Evolutionary conservation across 2,329 filamentous ascomycete genomes (phyloP).

Genomic region (Diaporthe sp.): DNA sequence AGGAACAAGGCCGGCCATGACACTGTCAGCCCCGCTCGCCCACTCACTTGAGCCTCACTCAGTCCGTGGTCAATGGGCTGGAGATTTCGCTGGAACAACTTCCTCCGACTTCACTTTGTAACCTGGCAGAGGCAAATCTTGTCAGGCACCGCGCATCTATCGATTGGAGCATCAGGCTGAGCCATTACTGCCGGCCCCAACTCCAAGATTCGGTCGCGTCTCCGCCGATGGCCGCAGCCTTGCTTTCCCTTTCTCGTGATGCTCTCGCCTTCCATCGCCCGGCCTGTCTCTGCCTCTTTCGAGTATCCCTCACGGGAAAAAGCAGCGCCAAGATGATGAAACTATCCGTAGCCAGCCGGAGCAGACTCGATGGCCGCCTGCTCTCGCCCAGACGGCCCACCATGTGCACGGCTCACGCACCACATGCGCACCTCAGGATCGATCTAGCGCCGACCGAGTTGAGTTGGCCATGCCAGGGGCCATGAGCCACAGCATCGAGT

Average conservation of each 20-base stretch:
- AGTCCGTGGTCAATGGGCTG: neutral
- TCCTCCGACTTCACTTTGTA: neutral
- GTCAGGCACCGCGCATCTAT: neutral
- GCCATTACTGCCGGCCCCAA: neutral
- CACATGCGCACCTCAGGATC: neutral
- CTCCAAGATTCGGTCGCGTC: neutral
- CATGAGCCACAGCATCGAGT: neutral
- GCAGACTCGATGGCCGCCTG: neutral
- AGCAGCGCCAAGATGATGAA: neutral
- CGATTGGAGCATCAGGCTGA: neutral
- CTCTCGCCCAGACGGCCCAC: neutral
- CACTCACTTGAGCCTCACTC: neutral
- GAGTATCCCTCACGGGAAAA: neutral
- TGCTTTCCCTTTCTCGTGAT: neutral
- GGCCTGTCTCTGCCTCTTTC: neutral
- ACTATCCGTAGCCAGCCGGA: neutral
- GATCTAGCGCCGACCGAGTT: neutral
- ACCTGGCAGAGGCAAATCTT: slow-evolving; percentile 1
- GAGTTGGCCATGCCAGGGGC: neutral
- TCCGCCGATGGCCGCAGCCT: neutral
- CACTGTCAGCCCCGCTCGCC: neutral
- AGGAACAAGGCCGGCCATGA: neutral
- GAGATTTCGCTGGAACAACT: neutral
- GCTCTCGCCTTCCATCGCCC: neutral
- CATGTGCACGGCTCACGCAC: neutral